Evolutionary conservation across 2,329 filamentous ascomycete species (phyloP).

Genomic region (Colletotrichum tanaceti): DNA sequence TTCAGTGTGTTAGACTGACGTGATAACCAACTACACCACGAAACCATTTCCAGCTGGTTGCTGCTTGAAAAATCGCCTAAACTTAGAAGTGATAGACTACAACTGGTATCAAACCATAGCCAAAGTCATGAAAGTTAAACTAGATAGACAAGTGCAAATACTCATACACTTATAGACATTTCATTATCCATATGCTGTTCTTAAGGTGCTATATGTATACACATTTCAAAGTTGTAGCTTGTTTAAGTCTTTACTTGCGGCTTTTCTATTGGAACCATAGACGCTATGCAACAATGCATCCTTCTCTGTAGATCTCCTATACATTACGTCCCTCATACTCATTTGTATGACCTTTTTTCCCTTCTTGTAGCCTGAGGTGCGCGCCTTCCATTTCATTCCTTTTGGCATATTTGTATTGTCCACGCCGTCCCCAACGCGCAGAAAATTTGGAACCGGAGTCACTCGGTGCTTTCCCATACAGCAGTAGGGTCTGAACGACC

Average conservation of each 20-base stretch:
- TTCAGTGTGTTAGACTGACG: conserved; percentile 58
- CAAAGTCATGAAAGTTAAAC: neutral
- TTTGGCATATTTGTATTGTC: neutral
- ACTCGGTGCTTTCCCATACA: conserved; percentile 2
- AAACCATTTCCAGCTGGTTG: no score
- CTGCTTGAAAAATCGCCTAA: no score
- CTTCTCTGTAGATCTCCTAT: neutral
- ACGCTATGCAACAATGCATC: neutral
- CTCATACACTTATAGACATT: no score
- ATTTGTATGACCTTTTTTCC: neutral
- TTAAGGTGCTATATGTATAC: neutral
- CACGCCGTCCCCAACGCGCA: neutral
- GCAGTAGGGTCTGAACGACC: neutral
- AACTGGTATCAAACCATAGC: no score
- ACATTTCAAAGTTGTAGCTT: neutral
- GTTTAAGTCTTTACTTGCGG: neutral
- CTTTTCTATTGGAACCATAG: neutral
- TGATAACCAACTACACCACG: conserved; percentile 60
- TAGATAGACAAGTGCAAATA: neutral
- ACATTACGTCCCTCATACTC: neutral
- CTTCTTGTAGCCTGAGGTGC: neutral
- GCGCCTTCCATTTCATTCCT: neutral
- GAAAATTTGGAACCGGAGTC: conserved; percentile 12
- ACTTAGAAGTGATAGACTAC: no score
- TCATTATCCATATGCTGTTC: accelerated